Evolutionary conservation across 257 asterid species (phyloP).

Genomic region (Cinchona pubescens): DNA sequence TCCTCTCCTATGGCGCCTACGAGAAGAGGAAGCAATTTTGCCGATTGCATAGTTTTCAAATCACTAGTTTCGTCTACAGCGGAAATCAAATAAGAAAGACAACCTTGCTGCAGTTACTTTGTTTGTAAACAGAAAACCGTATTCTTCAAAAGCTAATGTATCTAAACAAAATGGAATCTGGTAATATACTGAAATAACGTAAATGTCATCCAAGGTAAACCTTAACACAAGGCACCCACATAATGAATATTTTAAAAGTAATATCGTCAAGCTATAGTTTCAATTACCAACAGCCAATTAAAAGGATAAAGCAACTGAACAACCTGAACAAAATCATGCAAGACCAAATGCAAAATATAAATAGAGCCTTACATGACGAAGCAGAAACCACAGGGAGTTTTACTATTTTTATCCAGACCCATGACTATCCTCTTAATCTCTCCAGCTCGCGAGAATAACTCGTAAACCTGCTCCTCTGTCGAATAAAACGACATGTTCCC

Average conservation of each 20-base stretch:
- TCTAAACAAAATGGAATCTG: not conserved
- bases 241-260: not conserved
- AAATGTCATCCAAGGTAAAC: not conserved
- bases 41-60: too few relatives aligned
- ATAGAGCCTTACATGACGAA: conserved; percentile 58
- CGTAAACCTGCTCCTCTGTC: conserved; percentile 96
- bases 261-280: too few relatives aligned
- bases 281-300: not conserved
- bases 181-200: not conserved
- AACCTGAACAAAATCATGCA: not conserved
- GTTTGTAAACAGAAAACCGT: too few relatives aligned
- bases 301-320: not conserved
- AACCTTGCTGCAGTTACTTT: not conserved
- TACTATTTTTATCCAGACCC: conserved; percentile 93
- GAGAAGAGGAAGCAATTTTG: not conserved
- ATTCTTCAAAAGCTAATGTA: not conserved
- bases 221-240: not conserved
- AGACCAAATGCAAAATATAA: not conserved
- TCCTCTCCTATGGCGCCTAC: not conserved
- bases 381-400: conserved; percentile 98
- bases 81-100: too few relatives aligned
- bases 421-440: conserved; percentile 87
- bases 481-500: conserved; percentile 98
- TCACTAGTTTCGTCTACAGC: too few relatives aligned
- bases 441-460: conserved; percentile 85